Percentiles rank a stretch among this genome's conserved stretches.
Conservation (phyloP, 495 filamentous ascomycete genomes). For the Alectoria sarmentosa region DNA sequence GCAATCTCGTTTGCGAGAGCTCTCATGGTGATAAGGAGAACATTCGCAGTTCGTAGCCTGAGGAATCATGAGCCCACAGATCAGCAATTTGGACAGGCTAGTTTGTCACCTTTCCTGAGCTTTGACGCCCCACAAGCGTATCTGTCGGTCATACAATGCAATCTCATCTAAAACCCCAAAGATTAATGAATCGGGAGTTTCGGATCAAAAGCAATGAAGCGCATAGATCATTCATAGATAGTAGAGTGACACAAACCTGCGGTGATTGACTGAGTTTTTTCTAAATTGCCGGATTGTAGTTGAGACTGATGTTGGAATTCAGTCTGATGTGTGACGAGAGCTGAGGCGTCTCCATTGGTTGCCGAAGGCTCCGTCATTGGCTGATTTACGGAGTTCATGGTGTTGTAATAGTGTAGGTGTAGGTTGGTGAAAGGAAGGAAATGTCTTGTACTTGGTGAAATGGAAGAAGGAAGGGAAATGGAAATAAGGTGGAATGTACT, state of each 20-base stretch:
- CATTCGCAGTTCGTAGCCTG: slow-evolving; percentile 81
- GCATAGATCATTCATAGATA: too few relatives aligned
- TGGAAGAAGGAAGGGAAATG: not conserved
- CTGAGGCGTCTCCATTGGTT: slow-evolving; percentile 12
- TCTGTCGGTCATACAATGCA: slow-evolving; percentile 95
- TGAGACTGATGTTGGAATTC: slow-evolving; percentile 19
- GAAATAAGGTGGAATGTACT: too few relatives aligned
- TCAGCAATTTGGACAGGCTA: not conserved
- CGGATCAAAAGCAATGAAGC: not conserved
- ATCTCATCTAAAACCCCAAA: slow-evolving; percentile 67
- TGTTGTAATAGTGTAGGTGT: not conserved
- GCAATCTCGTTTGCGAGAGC: slow-evolving; percentile 93
- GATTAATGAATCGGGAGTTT: not conserved
- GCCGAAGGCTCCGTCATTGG: slow-evolving; percentile 8
- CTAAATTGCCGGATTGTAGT: slow-evolving; percentile 19
- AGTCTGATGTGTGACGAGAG: not conserved
- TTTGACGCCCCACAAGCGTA: slow-evolving; percentile 95
- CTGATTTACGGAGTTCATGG: slow-evolving; percentile 1
- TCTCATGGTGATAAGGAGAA: slow-evolving; percentile 81
- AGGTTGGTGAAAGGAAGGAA: not conserved
- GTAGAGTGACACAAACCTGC: slow-evolving; percentile 36
- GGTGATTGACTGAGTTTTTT: slow-evolving; percentile 39
- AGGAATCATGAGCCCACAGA: slow-evolving; percentile 19
- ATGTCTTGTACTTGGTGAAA: not conserved
- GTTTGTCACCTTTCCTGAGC: slow-evolving; percentile 66